A percentile compares a stretch with the other conserved stretches of the same genome.
Evolutionary conservation across 2,329 filamentous ascomycete species (phyloP).

Genomic region (Alternaria brassicicola): DNA sequence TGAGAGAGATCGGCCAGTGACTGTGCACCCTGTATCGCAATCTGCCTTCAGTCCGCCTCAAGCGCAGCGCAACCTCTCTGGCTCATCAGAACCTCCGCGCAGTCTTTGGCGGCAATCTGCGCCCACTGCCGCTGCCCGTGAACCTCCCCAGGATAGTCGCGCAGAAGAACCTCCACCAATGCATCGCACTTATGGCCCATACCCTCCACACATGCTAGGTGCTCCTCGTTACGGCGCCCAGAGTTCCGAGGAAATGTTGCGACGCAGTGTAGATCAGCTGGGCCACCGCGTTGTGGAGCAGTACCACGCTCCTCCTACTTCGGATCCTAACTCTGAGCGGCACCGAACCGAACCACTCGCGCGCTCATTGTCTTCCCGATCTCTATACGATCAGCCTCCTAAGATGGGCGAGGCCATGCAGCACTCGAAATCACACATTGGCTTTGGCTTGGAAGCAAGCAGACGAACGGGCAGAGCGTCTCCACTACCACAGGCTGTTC

Average conservation of each 20-base stretch:
- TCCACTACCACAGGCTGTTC: constrained; percentile 89
- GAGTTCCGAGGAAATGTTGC: constrained; percentile 40
- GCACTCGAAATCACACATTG: constrained; percentile 71
- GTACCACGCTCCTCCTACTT: constrained; percentile 48
- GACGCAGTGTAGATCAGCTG: constrained; percentile 42
- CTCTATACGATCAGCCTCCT: constrained; percentile 47
- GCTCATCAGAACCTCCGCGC: constrained; percentile 30
- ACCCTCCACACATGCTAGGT: constrained; percentile 32
- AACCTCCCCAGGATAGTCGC: constrained; percentile 30
- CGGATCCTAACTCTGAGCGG: constrained; percentile 46
- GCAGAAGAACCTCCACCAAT: constrained; percentile 39
- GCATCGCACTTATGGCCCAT: constrained; percentile 42
- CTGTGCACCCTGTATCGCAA: constrained; percentile 49
- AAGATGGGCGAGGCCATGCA: constrained; percentile 61
- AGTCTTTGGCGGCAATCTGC: constrained; percentile 41
- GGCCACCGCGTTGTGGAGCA: constrained; percentile 46
- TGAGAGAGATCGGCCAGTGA: constrained; percentile 45
- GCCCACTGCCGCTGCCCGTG: constrained; percentile 33
- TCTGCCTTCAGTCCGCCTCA: constrained; percentile 47
- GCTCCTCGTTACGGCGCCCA: constrained; percentile 31
- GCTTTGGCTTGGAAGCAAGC: constrained; percentile 72
- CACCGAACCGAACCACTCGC: constrained; percentile 43
- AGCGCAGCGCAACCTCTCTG: constrained; percentile 27
- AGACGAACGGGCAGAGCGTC: constrained; percentile 84
- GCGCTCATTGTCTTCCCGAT: constrained; percentile 44